Conservation (phyloP, 345 rosid genomes). For the Salix udensis region DNA sequence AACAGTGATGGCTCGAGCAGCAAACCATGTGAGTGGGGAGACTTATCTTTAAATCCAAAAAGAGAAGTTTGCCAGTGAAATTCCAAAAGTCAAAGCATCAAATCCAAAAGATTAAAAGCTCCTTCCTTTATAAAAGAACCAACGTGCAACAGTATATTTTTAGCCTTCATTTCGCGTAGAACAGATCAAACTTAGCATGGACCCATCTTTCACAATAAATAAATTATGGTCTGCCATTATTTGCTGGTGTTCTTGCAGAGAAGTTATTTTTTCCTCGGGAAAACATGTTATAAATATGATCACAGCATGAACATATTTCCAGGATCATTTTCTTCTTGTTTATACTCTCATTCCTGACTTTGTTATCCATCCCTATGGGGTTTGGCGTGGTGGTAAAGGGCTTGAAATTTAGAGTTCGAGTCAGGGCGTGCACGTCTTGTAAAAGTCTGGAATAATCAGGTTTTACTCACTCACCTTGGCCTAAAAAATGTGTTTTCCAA, state of each 20-base stretch:
- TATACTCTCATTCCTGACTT: neutral
- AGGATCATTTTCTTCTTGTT: neutral
- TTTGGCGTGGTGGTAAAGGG: fast-evolving
- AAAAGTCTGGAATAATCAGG: fast-evolving
- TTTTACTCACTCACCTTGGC: too few relatives aligned
- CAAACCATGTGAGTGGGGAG: constrained; percentile 59
- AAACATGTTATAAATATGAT: neutral
- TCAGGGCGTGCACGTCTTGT: fast-evolving
- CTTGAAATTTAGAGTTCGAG: too few relatives aligned
- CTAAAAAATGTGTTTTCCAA: too few relatives aligned
- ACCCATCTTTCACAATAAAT: neutral
- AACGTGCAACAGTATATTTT: constrained; percentile 16
- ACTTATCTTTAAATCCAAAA: constrained; percentile 50
- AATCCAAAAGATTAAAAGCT: constrained; percentile 32
- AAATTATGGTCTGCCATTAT: neutral
- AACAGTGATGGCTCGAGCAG: constrained; percentile 40
- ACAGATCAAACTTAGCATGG: neutral
- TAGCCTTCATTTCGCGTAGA: constrained; percentile 20
- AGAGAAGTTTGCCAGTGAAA: constrained; percentile 41
- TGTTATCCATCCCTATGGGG: too few relatives aligned
- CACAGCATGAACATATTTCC: neutral
- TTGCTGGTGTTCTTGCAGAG: neutral
- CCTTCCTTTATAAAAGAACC: constrained; percentile 24
- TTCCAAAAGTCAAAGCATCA: constrained; percentile 53
- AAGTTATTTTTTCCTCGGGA: neutral